Base-by-base conservation (phyloP, 2,329 filamentous ascomycete species). In the Corinectria fuckeliana region DNA sequence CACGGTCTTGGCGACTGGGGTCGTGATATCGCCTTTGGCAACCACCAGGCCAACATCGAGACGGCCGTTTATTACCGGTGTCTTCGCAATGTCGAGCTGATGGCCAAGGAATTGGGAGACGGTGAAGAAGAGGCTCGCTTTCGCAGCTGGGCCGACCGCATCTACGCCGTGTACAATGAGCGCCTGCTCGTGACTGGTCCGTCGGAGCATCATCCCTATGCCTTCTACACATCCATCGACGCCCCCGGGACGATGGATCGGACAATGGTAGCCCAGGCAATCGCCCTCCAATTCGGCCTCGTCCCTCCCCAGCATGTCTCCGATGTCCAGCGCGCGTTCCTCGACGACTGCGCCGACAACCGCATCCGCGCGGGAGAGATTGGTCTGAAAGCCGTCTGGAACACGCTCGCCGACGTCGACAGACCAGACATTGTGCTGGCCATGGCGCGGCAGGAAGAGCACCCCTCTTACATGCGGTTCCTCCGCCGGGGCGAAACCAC, bases 381-480 rank as follows among this genome's bases (percentile, higher is more conserved):
- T 34, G 76, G 78, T 1, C 72, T 80, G 30, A 76, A 75, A 50
- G 77, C 75, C 56, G 69, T 78, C 9, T 79, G 73, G 70, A 77
- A 78, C 62, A 78, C 76, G 1, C 72, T 79, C 14, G 69, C 74
- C 3, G 59, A 78, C 30, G 69, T 78, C 5, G 72, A 77, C 39
- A 73, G 77, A 1, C 75, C 75, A 0, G 74, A 77, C 44, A 75
- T 78, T 20, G 76, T 80, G 6, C 68, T 80, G 2, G 66, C 74
- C 28, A 80, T 81, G 80, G 75, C 76, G 1, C 72, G 79, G 2
- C 79, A 80, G 51, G 76, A 81, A 58, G 78, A 81, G 44, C 79
- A 82, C 44, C 80, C 79, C 0, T 78, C 75, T 0, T 82, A 81
- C 57, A 80, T 82, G 78, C 76, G 79, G 0, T 81, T 82, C 63